Evolutionary conservation across 306 rosid species (phyloP).

Genomic region (Luffa acutangula): DNA sequence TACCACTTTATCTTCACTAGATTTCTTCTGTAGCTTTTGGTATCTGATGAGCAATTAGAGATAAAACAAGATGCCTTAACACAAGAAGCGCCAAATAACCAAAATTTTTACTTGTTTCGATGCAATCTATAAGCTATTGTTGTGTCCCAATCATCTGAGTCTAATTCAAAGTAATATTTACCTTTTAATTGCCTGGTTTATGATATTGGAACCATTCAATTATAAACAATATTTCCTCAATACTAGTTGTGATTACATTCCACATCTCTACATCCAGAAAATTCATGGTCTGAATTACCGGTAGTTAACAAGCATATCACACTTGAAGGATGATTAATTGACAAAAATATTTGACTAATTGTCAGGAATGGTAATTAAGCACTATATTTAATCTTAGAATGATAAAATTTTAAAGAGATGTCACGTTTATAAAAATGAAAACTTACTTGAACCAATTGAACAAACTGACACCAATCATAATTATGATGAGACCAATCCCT

Average conservation of each 20-base stretch:
- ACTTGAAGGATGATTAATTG: not conserved
- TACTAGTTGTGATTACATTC: not conserved
- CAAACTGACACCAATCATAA: slow-evolving; percentile 83
- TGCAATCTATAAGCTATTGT: not conserved
- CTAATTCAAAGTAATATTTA: not conserved
- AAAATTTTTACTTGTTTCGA: not conserved
- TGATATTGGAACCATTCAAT: not conserved
- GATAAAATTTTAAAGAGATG: not conserved
- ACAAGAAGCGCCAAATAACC: not conserved
- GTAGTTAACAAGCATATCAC: not conserved
- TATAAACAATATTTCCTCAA: not conserved
- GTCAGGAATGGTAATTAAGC: not conserved
- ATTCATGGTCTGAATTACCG: not conserved
- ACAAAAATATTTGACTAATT: not conserved
- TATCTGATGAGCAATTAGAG: slow-evolving; percentile 35
- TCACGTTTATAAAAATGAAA: slow-evolving; percentile 4
- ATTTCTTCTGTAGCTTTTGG: slow-evolving; percentile 47
- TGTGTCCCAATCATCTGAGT: not conserved
- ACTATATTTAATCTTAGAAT: not conserved
- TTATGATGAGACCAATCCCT: slow-evolving; percentile 69
- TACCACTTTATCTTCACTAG: slow-evolving; percentile 24
- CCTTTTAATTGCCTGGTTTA: not conserved
- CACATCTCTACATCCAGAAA: not conserved
- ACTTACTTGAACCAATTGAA: slow-evolving; percentile 99
- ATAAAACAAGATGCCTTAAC: not conserved